Evolutionary conservation across 2,329 filamentous ascomycete species (phyloP).

Genomic region (Aspergillus fumigatiaffinis): DNA sequence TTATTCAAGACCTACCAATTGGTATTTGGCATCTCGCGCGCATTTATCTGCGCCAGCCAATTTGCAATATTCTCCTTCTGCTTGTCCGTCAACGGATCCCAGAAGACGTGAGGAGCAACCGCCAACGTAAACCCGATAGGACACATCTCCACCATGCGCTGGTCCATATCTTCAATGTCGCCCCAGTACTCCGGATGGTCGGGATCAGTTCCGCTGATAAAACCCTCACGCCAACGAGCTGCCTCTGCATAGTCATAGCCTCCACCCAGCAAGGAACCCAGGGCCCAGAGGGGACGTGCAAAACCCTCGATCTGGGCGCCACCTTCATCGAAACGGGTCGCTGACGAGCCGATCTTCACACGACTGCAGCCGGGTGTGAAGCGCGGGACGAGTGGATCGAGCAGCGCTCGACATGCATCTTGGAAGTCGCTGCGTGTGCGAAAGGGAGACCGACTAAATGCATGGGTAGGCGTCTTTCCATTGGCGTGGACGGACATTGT

Average conservation of each 20-base stretch:
- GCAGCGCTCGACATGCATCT: conserved; percentile 57
- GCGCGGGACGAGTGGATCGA: conserved; percentile 68
- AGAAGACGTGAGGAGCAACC: conserved; percentile 61
- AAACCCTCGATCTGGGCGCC: conserved; percentile 75
- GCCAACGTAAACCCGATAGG: conserved; percentile 72
- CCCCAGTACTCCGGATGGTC: conserved; percentile 71
- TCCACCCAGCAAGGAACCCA: conserved; percentile 67
- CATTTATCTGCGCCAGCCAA: conserved; percentile 75
- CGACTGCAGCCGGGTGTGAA: conserved; percentile 65
- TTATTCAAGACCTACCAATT: conserved; percentile 50
- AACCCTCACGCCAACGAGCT: conserved; percentile 64
- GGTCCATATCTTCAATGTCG: conserved; percentile 69
- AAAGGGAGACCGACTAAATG: conserved; percentile 26
- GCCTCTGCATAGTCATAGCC: conserved; percentile 62
- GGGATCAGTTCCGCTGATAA: conserved; percentile 68
- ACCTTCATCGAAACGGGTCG: conserved; percentile 72
- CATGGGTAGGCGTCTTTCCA: conserved; percentile 24
- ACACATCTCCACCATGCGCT: conserved; percentile 83
- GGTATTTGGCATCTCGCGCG: conserved; percentile 65
- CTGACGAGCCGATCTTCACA: conserved; percentile 66
- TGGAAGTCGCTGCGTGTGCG: conserved; percentile 45
- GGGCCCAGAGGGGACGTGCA: conserved; percentile 70
- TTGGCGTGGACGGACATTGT: conserved; percentile 30
- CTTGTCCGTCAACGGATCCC: conserved; percentile 60
- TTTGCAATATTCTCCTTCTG: conserved; percentile 64